Conservation (phyloP, 805 yeast species). For the Spathaspora sp. region DNA sequence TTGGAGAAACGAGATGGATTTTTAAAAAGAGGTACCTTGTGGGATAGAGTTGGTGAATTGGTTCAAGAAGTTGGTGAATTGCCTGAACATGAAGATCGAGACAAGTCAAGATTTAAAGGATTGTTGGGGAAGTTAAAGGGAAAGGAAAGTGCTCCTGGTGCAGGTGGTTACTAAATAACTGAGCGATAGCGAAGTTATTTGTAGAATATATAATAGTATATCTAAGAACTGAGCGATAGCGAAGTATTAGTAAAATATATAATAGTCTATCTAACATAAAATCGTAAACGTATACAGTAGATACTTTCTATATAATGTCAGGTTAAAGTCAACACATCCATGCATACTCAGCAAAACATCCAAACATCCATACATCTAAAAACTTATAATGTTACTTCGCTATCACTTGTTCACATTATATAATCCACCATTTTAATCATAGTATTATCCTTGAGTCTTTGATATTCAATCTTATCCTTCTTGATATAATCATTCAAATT, state of each 20-base stretch:
- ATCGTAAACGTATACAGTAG: too few species aligned
- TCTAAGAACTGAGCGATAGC: not conserved
- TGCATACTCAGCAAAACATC: too few species aligned
- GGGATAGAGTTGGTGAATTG: constrained; percentile 58
- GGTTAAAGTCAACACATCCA: too few species aligned
- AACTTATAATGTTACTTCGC: too few species aligned
- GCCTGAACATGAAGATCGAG: constrained; percentile 46
- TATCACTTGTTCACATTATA: constrained; percentile 15
- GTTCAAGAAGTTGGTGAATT: constrained; percentile 42
- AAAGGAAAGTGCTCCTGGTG: constrained; percentile 73
- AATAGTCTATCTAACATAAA: too few species aligned
- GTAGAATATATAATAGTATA: too few species aligned
- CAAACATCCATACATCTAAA: too few species aligned
- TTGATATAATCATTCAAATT: constrained; percentile 30
- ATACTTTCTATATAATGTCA: too few species aligned
- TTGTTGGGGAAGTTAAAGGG: constrained; percentile 63
- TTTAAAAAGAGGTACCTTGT: constrained; percentile 46
- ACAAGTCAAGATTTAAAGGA: constrained; percentile 67
- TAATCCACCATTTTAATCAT: constrained; percentile 15
- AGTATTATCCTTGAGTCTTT: constrained; percentile 11
- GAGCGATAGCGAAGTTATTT: too few species aligned
- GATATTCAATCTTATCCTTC: constrained; percentile 10
- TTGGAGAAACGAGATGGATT: constrained; percentile 69
- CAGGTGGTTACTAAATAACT: constrained; percentile 50
- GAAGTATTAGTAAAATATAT: not conserved